phyloP scores from a whole-genome alignment of 176 grass and related monocot species.

The Coix lacrymajobi region DNA sequence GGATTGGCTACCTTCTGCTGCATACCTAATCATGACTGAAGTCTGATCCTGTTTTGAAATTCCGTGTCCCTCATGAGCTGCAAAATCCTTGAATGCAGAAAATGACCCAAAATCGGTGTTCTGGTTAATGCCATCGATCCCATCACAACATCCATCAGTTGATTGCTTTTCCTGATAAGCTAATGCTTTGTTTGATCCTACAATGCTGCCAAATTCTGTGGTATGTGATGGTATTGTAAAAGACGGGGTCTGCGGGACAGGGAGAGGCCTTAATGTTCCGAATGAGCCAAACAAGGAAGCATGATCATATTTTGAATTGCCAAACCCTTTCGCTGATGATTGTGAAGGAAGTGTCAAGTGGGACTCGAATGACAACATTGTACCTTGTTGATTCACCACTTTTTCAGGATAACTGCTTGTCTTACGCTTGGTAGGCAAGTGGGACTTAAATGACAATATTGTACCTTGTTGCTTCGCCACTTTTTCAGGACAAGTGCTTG shows the following conservation, averaged over 20 bases:
- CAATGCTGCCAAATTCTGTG: not conserved
- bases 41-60: not conserved
- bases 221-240: not conserved
- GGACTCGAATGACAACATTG: constrained; percentile 9
- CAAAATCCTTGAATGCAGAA: not conserved
- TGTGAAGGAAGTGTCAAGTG: not conserved
- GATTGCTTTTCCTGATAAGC: constrained; percentile 11
- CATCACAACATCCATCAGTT: constrained; percentile 3
- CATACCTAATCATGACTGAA: not conserved
- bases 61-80: not conserved
- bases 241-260: not conserved
- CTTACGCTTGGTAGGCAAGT: not conserved
- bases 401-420: not conserved
- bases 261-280: constrained; percentile 25
- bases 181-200: not conserved
- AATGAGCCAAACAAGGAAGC: constrained; percentile 21
- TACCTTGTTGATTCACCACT: not conserved
- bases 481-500: not conserved
- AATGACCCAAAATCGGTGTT: not conserved
- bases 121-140: not conserved
- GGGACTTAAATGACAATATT: constrained; percentile 4
- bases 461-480: not conserved
- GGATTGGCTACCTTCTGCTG: not conserved
- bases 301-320: constrained; percentile 17
- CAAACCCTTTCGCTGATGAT: not conserved